Evolutionary conservation across 73 alveolate species (phyloP), one percentile per base, ranked within the genome.

Genomic region (Uronychia setigera): DNA sequence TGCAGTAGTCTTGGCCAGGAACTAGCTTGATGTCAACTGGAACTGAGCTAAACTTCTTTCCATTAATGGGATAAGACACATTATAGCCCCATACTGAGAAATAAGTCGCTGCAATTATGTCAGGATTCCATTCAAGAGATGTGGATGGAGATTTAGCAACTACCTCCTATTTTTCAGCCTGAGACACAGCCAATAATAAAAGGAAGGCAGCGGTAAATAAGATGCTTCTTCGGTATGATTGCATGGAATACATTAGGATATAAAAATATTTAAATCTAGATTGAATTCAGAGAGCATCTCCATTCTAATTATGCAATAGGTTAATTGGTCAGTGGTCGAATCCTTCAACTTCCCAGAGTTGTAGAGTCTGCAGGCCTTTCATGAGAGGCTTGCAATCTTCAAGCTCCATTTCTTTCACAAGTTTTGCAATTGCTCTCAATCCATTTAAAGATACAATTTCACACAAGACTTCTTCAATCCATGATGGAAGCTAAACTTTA

Each of bases 401-500:
- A 0, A 87, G 67, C 32, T 87, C 91, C 90, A 91, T 67, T 32
- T 91, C 96, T 32, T 80, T 76, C 0, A 81, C 88, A 32, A 91
- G 34, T 58, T 84, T 87, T 11, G 74, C 67, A 11, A 88, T 74
- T 60, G 77, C 80, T 80, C 84, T 77, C 28, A 85, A 29, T 32
- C 95, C 95, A 85, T 89, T 85, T 32, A 85, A 83, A 11, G 92
- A 58, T 14, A 89, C 77, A 29, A 89, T 31, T 35, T 78, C 78
- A 77, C 35, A 80, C 0, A 89, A 32, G 0, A 81, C 78, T 35
- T 85, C 90, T 33, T 85, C 95, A 14, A 85, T 32, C 95, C 95
- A 89, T 31, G 86, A 67, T 35, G 95, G 95, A 32, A 89, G 78
- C 57, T 67, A n/a, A n/a, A n/a, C n/a, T n/a, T n/a, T n/a, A n/a